Conservation (phyloP, 2,329 filamentous ascomycete species). For the Fonsecaea erecta region DNA sequence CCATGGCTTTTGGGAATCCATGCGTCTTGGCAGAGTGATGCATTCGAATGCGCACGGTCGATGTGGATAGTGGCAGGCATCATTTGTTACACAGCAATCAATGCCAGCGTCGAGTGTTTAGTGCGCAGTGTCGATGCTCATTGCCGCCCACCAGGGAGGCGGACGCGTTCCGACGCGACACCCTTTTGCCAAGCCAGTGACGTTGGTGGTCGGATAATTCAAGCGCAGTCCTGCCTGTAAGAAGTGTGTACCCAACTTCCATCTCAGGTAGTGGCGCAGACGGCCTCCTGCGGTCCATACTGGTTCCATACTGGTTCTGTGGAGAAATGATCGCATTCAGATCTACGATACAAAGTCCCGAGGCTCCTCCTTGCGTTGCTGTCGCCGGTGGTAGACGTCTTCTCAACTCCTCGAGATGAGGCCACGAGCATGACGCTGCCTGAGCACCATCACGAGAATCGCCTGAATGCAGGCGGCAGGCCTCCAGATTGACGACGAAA, state of each 20-base stretch:
- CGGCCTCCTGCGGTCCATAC: background rate
- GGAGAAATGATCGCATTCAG: slow-evolving; percentile 1
- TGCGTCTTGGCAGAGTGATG: background rate
- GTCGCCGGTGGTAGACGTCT: background rate
- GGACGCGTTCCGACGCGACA: slow-evolving; percentile 1
- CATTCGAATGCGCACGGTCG: background rate
- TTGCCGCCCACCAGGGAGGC: too few relatives aligned
- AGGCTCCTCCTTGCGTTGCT: background rate
- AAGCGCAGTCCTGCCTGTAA: too few relatives aligned
- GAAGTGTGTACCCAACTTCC: background rate
- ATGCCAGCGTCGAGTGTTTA: background rate
- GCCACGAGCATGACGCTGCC: slow-evolving; percentile 25
- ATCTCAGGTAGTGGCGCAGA: background rate
- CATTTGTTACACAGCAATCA: background rate
- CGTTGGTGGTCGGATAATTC: background rate
- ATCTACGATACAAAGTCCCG: background rate
- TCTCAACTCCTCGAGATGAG: slow-evolving; percentile 1
- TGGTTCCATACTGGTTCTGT: background rate
- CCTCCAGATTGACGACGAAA: slow-evolving; percentile 19
- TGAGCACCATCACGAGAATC: slow-evolving; percentile 15
- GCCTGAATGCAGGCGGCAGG: slow-evolving; percentile 25
- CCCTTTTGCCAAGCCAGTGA: background rate
- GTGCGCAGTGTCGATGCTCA: background rate
- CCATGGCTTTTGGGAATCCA: slow-evolving; percentile 24
- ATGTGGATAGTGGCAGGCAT: background rate